These are phyloP conservation scores for Cylindrotheca closterium DNA, from an alignment of 108 stramenopile genomes.

Conservation along the genomic window DNA sequence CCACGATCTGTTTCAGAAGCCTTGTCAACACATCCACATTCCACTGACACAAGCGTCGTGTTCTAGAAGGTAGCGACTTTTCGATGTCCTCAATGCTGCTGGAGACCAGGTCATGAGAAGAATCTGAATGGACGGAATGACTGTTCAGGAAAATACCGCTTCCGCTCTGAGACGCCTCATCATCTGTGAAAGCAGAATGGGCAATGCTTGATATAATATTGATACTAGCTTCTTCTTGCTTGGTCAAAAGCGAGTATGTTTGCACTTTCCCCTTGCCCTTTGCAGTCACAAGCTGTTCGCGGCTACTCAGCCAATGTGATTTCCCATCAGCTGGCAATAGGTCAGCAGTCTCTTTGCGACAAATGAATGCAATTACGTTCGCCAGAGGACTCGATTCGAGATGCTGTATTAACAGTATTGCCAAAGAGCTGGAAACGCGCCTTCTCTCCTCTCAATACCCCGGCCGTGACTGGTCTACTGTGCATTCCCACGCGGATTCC, in stretches of 20 bases:
- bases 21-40: slow-evolving; percentile 24
- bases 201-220: too few relatives aligned
- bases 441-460: too few relatives aligned
- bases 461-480: too few relatives aligned
- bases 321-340: slow-evolving; percentile 18
- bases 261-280: slow-evolving; percentile 60
- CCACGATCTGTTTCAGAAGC: slow-evolving; percentile 23
- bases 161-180: neutral
- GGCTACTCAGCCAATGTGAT: slow-evolving; percentile 32
- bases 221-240: neutral
- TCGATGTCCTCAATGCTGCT: neutral
- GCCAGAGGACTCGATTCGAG: slow-evolving; percentile 53
- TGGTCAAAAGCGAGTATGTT: slow-evolving; percentile 27
- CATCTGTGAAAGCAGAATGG: too few relatives aligned
- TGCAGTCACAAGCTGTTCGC: slow-evolving; percentile 30
- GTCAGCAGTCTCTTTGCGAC: slow-evolving; percentile 28
- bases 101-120: neutral
- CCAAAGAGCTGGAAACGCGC: too few relatives aligned
- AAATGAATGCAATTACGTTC: slow-evolving; percentile 33
- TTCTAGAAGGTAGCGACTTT: neutral
- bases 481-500: too few relatives aligned
- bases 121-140: neutral
- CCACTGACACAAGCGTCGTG: slow-evolving; percentile 22
- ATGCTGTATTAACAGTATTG: too few relatives aligned
- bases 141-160: neutral